Conservation (phyloP, 2,329 filamentous ascomycete species). For the Dichotomopilus funicola region DNA sequence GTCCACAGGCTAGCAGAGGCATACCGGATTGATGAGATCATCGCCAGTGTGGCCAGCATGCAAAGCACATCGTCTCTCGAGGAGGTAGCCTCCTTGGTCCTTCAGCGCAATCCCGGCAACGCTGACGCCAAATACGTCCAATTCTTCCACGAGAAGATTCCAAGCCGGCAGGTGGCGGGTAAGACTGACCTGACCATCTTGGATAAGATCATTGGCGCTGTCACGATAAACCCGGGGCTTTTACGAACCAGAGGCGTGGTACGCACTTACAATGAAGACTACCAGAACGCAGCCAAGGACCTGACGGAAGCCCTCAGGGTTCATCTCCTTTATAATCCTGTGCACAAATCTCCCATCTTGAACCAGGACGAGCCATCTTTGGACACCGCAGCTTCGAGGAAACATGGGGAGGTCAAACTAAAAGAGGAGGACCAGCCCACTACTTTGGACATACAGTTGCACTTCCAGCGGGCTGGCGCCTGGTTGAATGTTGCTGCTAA, state of each 20-base stretch:
- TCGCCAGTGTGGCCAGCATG: constrained; percentile 77
- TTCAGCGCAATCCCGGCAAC: constrained; percentile 62
- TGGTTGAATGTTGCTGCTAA: constrained; percentile 67
- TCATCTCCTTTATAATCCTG: constrained; percentile 45
- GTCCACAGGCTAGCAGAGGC: constrained; percentile 70
- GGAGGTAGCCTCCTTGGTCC: constrained; percentile 65
- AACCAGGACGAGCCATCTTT: constrained; percentile 43
- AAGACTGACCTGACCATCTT: constrained; percentile 62
- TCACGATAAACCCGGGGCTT: constrained; percentile 58
- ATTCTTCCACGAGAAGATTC: constrained; percentile 88
- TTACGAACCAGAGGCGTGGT: constrained; percentile 69
- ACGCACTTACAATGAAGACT: constrained; percentile 69
- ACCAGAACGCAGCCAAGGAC: constrained; percentile 61
- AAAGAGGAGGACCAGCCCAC: constrained; percentile 56
- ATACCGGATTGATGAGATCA: constrained; percentile 76
- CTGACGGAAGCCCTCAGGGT: constrained; percentile 59
- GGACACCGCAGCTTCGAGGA: constrained; percentile 25
- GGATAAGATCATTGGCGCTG: constrained; percentile 58
- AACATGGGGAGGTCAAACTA: constrained; percentile 31
- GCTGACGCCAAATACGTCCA: constrained; percentile 80
- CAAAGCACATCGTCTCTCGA: constrained; percentile 71
- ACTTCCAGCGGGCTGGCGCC: constrained; percentile 68
- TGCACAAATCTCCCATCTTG: constrained; percentile 38
- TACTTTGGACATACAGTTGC: constrained; percentile 65
- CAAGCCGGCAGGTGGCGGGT: constrained; percentile 64